phyloP scores from a whole-genome alignment of 2,329 filamentous ascomycete species.

The Fusarium udum region DNA sequence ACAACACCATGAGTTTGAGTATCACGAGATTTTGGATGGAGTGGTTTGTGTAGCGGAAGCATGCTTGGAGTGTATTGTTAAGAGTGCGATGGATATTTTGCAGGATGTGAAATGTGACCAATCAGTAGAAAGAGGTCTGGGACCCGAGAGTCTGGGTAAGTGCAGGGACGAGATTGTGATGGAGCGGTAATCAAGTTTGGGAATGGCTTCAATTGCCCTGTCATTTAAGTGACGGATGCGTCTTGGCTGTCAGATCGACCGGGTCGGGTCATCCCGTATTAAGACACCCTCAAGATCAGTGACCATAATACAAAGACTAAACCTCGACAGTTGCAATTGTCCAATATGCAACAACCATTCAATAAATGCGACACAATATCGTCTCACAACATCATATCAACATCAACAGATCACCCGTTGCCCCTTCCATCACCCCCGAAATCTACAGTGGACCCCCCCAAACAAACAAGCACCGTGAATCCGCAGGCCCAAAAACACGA shows the following conservation, averaged over 20 bases:
- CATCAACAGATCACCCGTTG: constrained; percentile 16
- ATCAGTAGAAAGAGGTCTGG: not conserved
- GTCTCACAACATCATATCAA: not conserved
- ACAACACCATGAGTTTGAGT: not conserved
- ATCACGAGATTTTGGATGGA: not conserved
- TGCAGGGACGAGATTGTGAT: not conserved
- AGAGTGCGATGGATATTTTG: rapidly evolving
- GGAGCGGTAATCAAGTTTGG: not conserved
- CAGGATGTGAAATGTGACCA: not conserved
- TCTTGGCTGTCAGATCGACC: not conserved
- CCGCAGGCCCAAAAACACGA: constrained; percentile 7
- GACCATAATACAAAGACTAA: not conserved
- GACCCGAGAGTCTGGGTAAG: not conserved
- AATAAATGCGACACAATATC: not conserved
- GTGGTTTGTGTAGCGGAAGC: not conserved
- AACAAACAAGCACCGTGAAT: constrained; percentile 36
- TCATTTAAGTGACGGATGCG: not conserved
- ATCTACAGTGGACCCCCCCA: constrained; percentile 7
- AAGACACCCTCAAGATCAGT: not conserved
- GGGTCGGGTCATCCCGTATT: not conserved
- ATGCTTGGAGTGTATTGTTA: rapidly evolving
- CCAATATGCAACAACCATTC: not conserved
- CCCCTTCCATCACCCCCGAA: constrained; percentile 32
- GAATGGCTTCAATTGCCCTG: not conserved
- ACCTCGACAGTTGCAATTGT: not conserved